These are phyloP conservation scores for Colletotrichum abscissum DNA, from an alignment of 2,329 filamentous ascomycete species.

Conservation along the genomic window DNA sequence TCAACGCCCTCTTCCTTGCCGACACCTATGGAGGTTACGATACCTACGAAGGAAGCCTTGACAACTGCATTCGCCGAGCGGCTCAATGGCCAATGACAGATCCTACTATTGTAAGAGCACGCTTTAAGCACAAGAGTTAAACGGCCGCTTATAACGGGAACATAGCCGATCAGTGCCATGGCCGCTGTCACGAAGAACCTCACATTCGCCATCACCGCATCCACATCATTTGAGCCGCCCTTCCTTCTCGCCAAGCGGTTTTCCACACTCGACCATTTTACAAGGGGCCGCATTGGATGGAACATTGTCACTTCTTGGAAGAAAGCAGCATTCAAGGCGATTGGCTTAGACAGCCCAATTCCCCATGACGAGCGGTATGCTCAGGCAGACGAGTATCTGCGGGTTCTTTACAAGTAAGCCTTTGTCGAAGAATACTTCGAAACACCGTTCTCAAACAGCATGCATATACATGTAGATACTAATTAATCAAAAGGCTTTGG, in stretches of 20 bases:
- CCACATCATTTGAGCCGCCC: conserved; percentile 71
- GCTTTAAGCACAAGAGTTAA: background rate
- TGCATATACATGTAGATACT: background rate
- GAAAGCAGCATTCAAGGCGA: conserved; percentile 72
- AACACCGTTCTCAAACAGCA: background rate
- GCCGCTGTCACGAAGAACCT: conserved; percentile 74
- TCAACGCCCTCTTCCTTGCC: conserved; percentile 74
- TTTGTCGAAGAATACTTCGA: background rate
- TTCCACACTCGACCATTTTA: conserved; percentile 72
- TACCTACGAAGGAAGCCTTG: conserved; percentile 68
- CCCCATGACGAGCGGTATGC: conserved; percentile 71
- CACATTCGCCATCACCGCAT: conserved; percentile 71
- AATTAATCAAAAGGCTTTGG: conserved; percentile 53
- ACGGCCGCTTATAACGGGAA: background rate
- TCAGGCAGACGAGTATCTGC: conserved; percentile 71
- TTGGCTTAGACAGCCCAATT: conserved; percentile 66
- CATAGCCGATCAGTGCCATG: conserved; percentile 72
- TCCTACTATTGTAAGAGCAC: conserved; percentile 65
- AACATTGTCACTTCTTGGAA: conserved; percentile 72
- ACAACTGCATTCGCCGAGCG: conserved; percentile 70
- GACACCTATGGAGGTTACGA: conserved; percentile 75
- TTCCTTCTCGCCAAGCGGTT: conserved; percentile 72
- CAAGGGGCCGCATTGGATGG: conserved; percentile 71
- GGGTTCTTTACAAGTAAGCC: conserved; percentile 69
- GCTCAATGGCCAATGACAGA: conserved; percentile 75